phyloP scores from a whole-genome alignment of 805 yeast species.

The Ogataea methanolica region DNA sequence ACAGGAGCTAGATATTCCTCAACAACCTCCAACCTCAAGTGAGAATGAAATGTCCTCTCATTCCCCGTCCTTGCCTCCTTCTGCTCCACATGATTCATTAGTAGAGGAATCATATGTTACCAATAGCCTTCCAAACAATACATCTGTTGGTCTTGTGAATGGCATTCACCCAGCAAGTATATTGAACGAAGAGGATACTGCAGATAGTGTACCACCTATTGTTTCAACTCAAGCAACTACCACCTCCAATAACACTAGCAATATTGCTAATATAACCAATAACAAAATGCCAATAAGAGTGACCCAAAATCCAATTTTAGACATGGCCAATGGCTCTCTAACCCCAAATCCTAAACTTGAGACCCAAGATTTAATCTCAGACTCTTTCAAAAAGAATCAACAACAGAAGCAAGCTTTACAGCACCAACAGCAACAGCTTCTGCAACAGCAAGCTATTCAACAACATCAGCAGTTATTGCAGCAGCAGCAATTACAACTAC shows the following conservation, averaged over 20 bases:
- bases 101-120: no score
- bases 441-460: not conserved
- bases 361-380: not conserved
- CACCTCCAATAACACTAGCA: no score
- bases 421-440: not conserved
- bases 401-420: not conserved
- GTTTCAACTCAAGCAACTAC: no score
- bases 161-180: no score
- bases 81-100: no score
- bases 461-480: not conserved
- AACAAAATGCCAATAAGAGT: not conserved
- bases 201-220: no score
- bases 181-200: no score
- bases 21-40: not conserved
- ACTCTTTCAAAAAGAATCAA: not conserved
- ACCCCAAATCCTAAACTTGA: not conserved
- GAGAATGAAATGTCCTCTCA: not conserved
- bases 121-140: no score
- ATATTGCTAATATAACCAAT: no score
- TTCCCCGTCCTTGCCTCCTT: no score
- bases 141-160: no score
- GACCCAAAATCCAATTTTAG: conserved; percentile 12
- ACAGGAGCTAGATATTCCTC: not conserved
- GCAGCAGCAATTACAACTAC: not conserved
- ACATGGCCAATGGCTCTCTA: not conserved